Conservation (phyloP, 2,329 filamentous ascomycete species). For the Penicillium sp. region DNA sequence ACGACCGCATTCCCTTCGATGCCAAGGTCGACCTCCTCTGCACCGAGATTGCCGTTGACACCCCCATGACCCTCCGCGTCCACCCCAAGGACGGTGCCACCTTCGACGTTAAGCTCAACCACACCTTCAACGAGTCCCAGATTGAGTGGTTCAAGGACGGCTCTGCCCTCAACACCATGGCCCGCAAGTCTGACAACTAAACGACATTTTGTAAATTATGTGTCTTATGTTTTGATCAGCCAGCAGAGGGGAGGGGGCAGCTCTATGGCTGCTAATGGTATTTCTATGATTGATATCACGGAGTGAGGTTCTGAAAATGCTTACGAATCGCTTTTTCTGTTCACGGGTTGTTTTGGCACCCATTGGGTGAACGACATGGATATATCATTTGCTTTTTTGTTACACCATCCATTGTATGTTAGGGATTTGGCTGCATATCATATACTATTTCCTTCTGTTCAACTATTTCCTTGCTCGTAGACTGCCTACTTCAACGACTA, state of each 20-base stretch:
- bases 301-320: constrained; percentile 42
- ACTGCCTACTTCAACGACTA: neutral
- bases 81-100: constrained; percentile 84
- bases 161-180: constrained; percentile 97
- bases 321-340: constrained; percentile 41
- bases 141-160: constrained; percentile 99
- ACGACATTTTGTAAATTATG: constrained; percentile 30
- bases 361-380: constrained; percentile 46
- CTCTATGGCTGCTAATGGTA: constrained; percentile 27
- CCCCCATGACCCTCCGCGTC: constrained; percentile 89
- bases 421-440: constrained; percentile 44
- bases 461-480: neutral
- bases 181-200: constrained; percentile 62
- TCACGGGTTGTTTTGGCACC: constrained; percentile 30
- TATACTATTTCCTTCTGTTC: constrained; percentile 36
- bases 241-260: constrained; percentile 22
- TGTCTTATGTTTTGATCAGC: constrained; percentile 29
- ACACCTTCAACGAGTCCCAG: constrained; percentile 98
- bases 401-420: constrained; percentile 41
- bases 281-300: constrained; percentile 37
- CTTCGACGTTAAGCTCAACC: constrained; percentile 82
- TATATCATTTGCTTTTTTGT: constrained; percentile 43
- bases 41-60: constrained; percentile 88
- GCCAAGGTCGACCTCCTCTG: constrained; percentile 89
- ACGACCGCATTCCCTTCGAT: constrained; percentile 92